These are phyloP conservation scores for Annulohypoxylon moriforme DNA, from an alignment of 495 filamentous ascomycete genomes.

Conservation along the genomic window DNA sequence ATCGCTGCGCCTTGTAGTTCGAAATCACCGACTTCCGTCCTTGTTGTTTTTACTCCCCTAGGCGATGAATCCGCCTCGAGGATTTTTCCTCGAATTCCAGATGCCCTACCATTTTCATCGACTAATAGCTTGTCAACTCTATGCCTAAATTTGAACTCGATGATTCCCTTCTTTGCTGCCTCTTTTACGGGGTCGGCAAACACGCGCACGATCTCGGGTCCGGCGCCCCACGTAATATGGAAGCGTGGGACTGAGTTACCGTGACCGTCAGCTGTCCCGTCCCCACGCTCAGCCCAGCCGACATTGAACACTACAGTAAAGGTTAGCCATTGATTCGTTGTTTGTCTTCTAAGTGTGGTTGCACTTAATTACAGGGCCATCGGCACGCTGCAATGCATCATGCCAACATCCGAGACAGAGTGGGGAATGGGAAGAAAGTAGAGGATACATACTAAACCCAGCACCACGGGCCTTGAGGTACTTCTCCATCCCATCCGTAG, in stretches of 20 bases:
- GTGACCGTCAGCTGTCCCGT: constrained; percentile 60
- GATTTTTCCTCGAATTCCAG: constrained; percentile 60
- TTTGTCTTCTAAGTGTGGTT: too few species aligned
- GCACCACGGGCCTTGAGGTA: constrained; percentile 60
- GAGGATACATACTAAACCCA: constrained; percentile 46
- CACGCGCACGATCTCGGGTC: constrained; percentile 62
- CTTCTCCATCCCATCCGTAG: constrained; percentile 59
- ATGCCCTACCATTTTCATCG: constrained; percentile 59
- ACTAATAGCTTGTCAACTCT: constrained; percentile 60
- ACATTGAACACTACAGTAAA: constrained; percentile 48
- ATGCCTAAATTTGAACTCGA: constrained; percentile 62
- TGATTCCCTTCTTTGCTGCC: constrained; percentile 57
- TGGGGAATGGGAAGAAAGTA: not conserved
- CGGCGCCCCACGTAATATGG: constrained; percentile 64
- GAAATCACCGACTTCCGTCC: constrained; percentile 55
- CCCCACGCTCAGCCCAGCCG: constrained; percentile 64
- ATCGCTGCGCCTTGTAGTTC: constrained; percentile 59
- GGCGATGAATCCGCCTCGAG: constrained; percentile 55
- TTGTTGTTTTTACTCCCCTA: constrained; percentile 57
- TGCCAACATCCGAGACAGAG: not conserved
- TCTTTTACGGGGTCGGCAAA: constrained; percentile 61
- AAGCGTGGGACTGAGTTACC: constrained; percentile 65
- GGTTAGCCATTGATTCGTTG: not conserved
- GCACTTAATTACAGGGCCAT: not conserved
- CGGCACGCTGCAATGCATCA: not conserved